Evolutionary conservation across 1,284 basidiomycete genomes (phyloP).

Genomic region (Malassezia restricta): DNA sequence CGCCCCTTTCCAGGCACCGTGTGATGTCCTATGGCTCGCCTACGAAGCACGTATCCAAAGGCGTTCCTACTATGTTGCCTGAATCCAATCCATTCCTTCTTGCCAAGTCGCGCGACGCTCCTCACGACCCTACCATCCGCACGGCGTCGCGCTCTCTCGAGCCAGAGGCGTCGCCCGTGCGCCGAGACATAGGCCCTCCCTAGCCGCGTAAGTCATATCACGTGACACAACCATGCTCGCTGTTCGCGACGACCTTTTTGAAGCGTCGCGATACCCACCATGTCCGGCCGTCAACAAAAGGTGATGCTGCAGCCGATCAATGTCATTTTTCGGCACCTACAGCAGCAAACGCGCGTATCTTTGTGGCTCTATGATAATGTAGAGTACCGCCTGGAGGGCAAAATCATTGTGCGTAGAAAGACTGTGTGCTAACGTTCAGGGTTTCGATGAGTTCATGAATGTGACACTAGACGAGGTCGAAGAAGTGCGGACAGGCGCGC

Average conservation of each 20-base stretch:
- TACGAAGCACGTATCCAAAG: neutral
- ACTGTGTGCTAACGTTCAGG: conserved; percentile 48
- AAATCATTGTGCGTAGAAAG: conserved; percentile 56
- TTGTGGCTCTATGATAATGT: conserved; percentile 97
- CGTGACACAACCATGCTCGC: neutral
- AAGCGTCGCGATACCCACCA: neutral
- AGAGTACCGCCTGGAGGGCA: conserved; percentile 91
- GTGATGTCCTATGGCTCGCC: conserved; percentile 13
- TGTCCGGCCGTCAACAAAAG: conserved; percentile 21
- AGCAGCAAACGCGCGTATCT: conserved; percentile 74
- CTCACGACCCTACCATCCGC: neutral
- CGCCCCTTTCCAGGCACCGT: neutral
- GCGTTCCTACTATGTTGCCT: neutral
- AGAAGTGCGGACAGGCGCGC: conserved; percentile 59
- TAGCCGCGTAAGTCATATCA: neutral
- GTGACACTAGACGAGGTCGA: conserved; percentile 87
- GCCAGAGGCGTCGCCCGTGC: neutral
- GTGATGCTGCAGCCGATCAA: conserved; percentile 51
- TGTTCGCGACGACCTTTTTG: neutral
- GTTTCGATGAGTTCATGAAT: conserved; percentile 99
- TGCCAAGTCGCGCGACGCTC: neutral
- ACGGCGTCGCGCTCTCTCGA: neutral
- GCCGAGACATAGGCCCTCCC: neutral
- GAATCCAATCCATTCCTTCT: conserved; percentile 2
- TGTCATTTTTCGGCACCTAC: conserved; percentile 97